Base-by-base conservation (phyloP, 768 basidiomycete genomes). In the Boletus rubropictus region DNA sequence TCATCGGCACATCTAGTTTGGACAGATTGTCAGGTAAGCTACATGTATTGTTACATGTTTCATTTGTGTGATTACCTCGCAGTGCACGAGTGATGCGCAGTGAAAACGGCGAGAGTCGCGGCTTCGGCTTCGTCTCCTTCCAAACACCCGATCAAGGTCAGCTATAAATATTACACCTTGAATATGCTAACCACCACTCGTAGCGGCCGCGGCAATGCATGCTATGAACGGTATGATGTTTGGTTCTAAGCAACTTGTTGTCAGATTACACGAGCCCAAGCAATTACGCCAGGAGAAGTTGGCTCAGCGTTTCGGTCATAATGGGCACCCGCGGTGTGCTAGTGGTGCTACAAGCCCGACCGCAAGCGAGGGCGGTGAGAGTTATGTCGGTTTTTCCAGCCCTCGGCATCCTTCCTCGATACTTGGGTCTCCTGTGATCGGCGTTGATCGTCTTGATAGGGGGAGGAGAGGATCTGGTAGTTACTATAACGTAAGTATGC, bases 81-180 rank as follows among this genome's bases (percentile, higher is more conserved):
- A 90, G 89, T 69, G 92, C 92, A 37, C 84, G 91, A 49, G 90
- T 94, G 34, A 93, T 94, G 92, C 80, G 87, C 20, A 89, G 88
- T 56, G 90, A 93, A 59, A 68, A 52, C 49, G 86, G 87, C 28
- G 82, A 84, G 42, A 84, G 86, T 67, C 82, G 88, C 54, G 86
- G 91, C 9, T 95, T 94, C 61, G 92, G 92, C 24, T 95, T 94
- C 58, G 92, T 94, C 35, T 89, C 87, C 3, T 94, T 72, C 67
- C 86, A 90, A 62, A 77, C 80, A 8, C 86, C 90, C 18, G 82
- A 86, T 53, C 85, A 91, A 77, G 89, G 89, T 86, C 52, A 12
- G 58, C 22, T 7, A 43, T 40, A 22, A 39, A 8, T 22, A 15
- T 8, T 35, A 18, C 20, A 5, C 20, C 18, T 31, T 32, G 39